These are phyloP conservation scores for Hygrophila difformis DNA, from an alignment of 257 asterid species.

Conservation along the genomic window DNA sequence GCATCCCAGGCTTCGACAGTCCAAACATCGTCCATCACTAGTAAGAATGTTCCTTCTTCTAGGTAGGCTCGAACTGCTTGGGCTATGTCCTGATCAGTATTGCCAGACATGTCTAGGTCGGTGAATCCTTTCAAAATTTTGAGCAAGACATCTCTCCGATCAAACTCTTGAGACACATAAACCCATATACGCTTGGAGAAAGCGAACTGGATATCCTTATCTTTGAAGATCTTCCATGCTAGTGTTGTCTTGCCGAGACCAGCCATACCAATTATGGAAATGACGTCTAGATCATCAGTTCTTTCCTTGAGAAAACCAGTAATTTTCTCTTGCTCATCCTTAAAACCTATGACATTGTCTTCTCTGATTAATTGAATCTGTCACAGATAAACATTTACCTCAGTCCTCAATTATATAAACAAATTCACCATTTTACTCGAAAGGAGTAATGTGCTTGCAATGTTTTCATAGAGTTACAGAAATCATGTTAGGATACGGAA, in stretches of 20 bases:
- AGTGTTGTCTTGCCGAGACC: constrained; percentile 31
- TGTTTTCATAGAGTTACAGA: no score
- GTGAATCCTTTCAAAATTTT: constrained; percentile 8
- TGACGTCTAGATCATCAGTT: constrained; percentile 5
- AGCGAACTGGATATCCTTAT: background rate
- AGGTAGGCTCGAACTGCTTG: background rate
- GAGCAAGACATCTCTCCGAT: constrained; percentile 13
- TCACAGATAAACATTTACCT: no score
- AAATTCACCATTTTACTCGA: background rate
- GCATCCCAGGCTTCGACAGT: constrained; percentile 19
- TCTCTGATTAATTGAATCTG: constrained; percentile 3
- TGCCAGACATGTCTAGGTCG: background rate
- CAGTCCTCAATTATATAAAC: background rate
- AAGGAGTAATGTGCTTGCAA: no score
- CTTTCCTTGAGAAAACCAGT: background rate
- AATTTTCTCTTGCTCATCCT: constrained; percentile 1
- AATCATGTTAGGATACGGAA: no score
- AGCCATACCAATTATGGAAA: constrained; percentile 27
- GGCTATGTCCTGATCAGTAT: constrained; percentile 7
- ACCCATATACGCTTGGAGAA: constrained; percentile 25
- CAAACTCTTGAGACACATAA: constrained; percentile 16
- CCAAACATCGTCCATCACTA: constrained; percentile 52
- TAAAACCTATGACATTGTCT: constrained; percentile 18
- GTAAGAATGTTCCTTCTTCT: constrained; percentile 21
- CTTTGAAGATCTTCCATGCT: constrained; percentile 20